A percentile compares a stretch with the other conserved stretches of the same genome.
These are phyloP conservation scores for Rubroshorea leprosula DNA, from an alignment of 345 rosid genomes.

Conservation along the genomic window DNA sequence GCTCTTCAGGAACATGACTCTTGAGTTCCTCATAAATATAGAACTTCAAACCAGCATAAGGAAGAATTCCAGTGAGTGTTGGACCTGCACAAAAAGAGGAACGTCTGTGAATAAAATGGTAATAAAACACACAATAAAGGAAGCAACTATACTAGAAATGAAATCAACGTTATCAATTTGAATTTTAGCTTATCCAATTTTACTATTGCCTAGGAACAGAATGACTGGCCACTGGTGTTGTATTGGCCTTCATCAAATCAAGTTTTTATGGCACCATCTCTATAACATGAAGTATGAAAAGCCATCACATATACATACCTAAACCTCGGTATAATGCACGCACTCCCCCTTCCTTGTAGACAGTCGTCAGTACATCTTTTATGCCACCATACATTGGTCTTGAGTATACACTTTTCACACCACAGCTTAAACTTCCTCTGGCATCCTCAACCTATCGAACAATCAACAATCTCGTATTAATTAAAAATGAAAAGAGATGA, in stretches of 20 bases:
- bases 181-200: neutral
- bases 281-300: conserved; percentile 5
- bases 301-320: conserved; percentile 43
- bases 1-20: conserved; percentile 89
- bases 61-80: conserved; percentile 83
- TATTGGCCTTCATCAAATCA: no score
- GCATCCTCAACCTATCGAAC: conserved; percentile 50
- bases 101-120: conserved; percentile 11
- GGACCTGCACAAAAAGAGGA: conserved; percentile 58
- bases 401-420: conserved; percentile 33
- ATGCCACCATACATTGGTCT: conserved; percentile 68
- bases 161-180: neutral
- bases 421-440: conserved; percentile 27
- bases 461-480: conserved; percentile 20
- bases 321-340: conserved; percentile 84
- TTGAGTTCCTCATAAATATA: conserved; percentile 85
- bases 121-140: conserved; percentile 4
- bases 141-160: conserved; percentile 5
- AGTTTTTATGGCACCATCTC: no score
- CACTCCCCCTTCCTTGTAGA: conserved; percentile 77
- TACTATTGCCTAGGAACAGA: neutral
- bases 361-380: conserved; percentile 61
- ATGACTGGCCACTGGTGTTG: neutral
- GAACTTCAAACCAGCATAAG: conserved; percentile 94
- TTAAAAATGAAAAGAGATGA: conserved; percentile 6